Evolutionary conservation across 176 grass and related monocot genomes (phyloP).

Genomic region (Cymbopogon citratus): DNA sequence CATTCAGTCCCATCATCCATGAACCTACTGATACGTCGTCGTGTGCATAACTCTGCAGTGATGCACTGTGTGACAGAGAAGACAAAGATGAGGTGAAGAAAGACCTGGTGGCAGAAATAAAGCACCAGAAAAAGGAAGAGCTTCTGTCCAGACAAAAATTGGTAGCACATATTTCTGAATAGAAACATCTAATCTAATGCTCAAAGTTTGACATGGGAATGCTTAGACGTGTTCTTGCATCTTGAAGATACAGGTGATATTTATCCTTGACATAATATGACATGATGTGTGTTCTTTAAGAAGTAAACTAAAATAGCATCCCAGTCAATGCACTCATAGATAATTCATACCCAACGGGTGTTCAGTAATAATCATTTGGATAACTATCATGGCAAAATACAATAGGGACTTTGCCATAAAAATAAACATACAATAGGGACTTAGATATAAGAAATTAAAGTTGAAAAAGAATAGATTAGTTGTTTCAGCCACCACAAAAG

Average conservation of each 20-base stretch:
- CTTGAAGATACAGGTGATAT: neutral
- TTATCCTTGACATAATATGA: neutral
- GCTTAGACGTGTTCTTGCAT: neutral
- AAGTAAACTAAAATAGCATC: neutral
- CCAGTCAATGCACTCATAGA: neutral
- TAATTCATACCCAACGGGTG: neutral
- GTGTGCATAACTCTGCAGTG: slow-evolving; percentile 75
- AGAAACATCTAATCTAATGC: neutral
- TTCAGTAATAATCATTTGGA: neutral
- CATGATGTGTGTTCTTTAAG: neutral
- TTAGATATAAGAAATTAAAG: neutral
- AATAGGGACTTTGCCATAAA: too few relatives aligned
- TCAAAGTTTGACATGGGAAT: neutral
- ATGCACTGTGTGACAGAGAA: slow-evolving; percentile 45
- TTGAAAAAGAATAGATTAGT: neutral
- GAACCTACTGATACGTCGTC: slow-evolving; percentile 89
- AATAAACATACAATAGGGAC: too few relatives aligned
- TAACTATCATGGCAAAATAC: too few relatives aligned
- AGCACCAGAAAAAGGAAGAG: neutral
- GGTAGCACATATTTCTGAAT: neutral
- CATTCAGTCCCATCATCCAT: slow-evolving; percentile 91
- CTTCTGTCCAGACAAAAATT: neutral
- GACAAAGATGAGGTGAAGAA: neutral
- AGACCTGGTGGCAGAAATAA: neutral
- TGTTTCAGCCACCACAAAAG: neutral